Conservation (phyloP, 2,329 filamentous ascomycete species). For the Amphichorda felina region DNA sequence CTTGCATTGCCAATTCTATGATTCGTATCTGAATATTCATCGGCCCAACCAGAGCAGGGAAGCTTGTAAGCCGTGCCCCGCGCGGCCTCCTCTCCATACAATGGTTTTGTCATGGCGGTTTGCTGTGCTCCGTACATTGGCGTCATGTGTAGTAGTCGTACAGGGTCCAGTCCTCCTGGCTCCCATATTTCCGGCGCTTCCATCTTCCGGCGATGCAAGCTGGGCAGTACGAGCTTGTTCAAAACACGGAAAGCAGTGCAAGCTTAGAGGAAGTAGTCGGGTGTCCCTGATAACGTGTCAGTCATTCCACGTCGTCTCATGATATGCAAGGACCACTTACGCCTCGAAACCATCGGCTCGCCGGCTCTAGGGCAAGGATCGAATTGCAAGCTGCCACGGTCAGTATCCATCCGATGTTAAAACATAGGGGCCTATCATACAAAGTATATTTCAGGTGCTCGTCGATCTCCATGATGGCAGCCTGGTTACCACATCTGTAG, state of each 20-base stretch:
- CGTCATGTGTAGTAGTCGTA: not conserved
- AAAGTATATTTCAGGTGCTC: conserved; percentile 99
- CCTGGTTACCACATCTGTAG: conserved; percentile 97
- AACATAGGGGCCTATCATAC: conserved; percentile 47
- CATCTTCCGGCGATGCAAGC: not conserved
- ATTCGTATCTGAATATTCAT: conserved; percentile 6
- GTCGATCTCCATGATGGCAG: conserved; percentile 99
- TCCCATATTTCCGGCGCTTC: not conserved
- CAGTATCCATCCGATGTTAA: not conserved
- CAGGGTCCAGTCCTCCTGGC: not conserved
- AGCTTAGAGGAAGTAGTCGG: conserved; percentile 92
- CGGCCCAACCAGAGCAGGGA: conserved; percentile 1
- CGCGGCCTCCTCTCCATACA: too few species aligned
- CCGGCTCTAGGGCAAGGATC: conserved; percentile 95
- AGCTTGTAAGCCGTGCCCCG: not conserved
- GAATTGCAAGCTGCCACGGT: conserved; percentile 73
- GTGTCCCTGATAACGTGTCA: conserved; percentile 47
- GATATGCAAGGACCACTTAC: conserved; percentile 30
- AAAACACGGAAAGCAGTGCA: too few species aligned
- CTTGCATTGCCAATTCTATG: conserved; percentile 5
- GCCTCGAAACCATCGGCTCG: conserved; percentile 96
- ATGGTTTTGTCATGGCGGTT: not conserved
- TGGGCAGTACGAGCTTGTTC: too few species aligned
- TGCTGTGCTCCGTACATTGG: not conserved
- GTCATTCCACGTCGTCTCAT: conserved; percentile 6